Conservation (phyloP, 1,284 basidiomycete genomes). For the Marasmius fiardii region DNA sequence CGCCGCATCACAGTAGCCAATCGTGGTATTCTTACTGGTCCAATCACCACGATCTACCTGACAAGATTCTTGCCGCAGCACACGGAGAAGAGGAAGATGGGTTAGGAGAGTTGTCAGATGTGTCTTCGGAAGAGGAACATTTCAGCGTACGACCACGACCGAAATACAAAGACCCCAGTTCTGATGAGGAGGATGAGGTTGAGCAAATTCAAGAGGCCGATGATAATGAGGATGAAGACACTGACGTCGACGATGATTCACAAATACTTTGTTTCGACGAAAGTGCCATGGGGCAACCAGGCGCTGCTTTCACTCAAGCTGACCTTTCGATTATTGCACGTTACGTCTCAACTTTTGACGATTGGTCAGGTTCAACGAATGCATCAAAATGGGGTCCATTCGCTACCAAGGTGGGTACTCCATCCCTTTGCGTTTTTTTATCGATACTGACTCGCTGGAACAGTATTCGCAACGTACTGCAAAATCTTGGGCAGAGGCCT, state of each 20-base stretch:
- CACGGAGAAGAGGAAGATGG: constrained; percentile 29
- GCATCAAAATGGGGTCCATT: constrained; percentile 54
- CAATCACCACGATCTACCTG: constrained; percentile 56
- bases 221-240: constrained; percentile 26
- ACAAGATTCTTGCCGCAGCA: constrained; percentile 57
- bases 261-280: constrained; percentile 36
- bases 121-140: constrained; percentile 3
- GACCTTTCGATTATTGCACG: constrained; percentile 56
- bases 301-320: constrained; percentile 47
- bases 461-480: constrained; percentile 49
- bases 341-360: constrained; percentile 44
- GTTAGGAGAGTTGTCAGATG: constrained; percentile 20
- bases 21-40: constrained; percentile 67
- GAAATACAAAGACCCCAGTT: constrained; percentile 36
- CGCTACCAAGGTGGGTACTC: constrained; percentile 40
- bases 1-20: constrained; percentile 51
- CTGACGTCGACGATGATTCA: constrained; percentile 29
- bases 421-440: not conserved
- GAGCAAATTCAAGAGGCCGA: constrained; percentile 26
- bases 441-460: not conserved
- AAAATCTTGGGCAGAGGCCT: constrained; percentile 60
- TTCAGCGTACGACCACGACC: constrained; percentile 22
- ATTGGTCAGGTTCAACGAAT: constrained; percentile 39
- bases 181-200: constrained; percentile 34
- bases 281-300: constrained; percentile 48